A percentile compares a stretch with the other conserved stretches of the same genome.
Evolutionary conservation across 202 grass and related monocot genomes (phyloP).

Genomic region (Cymbopogon flexuosus): DNA sequence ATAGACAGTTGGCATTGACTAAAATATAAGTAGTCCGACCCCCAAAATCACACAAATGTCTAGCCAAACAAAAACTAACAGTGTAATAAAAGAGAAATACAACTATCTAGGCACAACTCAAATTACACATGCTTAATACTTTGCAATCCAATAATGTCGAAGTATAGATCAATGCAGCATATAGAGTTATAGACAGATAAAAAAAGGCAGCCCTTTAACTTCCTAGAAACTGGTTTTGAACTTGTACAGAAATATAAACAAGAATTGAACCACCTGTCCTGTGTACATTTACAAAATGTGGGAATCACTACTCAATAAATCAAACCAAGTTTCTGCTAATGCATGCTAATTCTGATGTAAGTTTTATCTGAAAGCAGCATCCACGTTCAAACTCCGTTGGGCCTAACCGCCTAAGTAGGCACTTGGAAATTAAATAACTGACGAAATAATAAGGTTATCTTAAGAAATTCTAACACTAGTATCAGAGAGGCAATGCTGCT

Average conservation of each 20-base stretch:
- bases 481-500: slow-evolving; percentile 16
- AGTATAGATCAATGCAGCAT: slow-evolving; percentile 12
- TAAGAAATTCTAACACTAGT: neutral
- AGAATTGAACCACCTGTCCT: neutral
- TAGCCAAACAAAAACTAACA: slow-evolving; percentile 1
- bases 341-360: neutral
- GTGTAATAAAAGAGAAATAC: neutral
- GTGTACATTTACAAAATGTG: neutral
- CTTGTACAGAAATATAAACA: neutral
- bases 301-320: neutral
- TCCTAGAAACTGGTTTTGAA: neutral
- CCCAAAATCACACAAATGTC: neutral
- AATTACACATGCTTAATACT: neutral
- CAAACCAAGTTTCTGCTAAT: neutral
- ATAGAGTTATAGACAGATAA: neutral
- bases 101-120: neutral
- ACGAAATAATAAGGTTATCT: neutral
- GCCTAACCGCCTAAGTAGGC: neutral
- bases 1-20: slow-evolving; percentile 10
- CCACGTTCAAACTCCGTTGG: neutral
- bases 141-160: neutral
- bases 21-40: neutral
- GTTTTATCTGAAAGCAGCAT: slow-evolving; percentile 18
- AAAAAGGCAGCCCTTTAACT: neutral
- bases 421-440: neutral